phyloP scores from a whole-genome alignment of 371 early-diverging fungal species.

The Rhizopus arrhizus region DNA sequence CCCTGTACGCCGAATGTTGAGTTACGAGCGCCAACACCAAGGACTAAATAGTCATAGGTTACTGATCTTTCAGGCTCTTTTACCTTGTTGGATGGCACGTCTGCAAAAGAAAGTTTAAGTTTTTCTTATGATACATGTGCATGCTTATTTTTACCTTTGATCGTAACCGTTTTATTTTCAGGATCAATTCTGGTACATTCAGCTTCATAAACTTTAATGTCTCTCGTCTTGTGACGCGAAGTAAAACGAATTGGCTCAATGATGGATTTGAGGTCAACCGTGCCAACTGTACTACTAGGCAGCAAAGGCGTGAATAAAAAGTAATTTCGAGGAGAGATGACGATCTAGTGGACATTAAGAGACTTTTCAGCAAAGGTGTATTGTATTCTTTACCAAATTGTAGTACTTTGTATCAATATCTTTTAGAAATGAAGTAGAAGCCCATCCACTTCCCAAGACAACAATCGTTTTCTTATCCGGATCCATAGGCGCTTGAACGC shows the following conservation, averaged over 20 bases:
- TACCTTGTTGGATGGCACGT: constrained; percentile 75
- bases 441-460: constrained; percentile 87
- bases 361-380: neutral
- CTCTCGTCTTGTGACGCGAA: constrained; percentile 82
- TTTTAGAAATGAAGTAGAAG: constrained; percentile 76
- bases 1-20: constrained; percentile 90
- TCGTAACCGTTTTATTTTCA: constrained; percentile 69
- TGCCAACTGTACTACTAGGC: constrained; percentile 85
- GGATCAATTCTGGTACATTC: constrained; percentile 85
- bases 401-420: constrained; percentile 73
- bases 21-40: constrained; percentile 87
- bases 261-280: constrained; percentile 81
- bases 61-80: constrained; percentile 59
- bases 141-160: constrained; percentile 56
- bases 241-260: constrained; percentile 87
- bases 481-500: constrained; percentile 67
- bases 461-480: constrained; percentile 78
- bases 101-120: constrained; percentile 33
- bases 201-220: constrained; percentile 84
- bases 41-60: constrained; percentile 86
- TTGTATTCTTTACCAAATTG: constrained; percentile 64
- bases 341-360: constrained; percentile 38
- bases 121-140: neutral
- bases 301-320: constrained; percentile 93
- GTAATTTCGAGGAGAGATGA: constrained; percentile 89